Percentiles rank a stretch among this genome's conserved stretches.
Conservation (phyloP, 2,329 filamentous ascomycete genomes). For the Fusarium newnesense region DNA sequence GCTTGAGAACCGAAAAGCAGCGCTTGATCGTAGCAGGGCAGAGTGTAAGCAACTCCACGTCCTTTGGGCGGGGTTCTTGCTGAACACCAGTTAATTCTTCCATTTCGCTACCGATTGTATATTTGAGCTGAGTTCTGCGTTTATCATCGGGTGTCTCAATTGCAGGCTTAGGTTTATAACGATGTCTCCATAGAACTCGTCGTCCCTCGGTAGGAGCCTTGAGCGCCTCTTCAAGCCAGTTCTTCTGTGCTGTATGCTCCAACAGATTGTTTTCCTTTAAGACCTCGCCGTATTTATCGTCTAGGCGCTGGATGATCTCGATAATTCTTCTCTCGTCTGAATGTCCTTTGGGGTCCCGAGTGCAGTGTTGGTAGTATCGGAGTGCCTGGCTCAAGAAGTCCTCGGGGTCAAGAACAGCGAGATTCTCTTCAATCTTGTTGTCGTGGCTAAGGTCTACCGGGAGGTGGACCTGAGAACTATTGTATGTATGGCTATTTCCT, state of each 20-base stretch:
- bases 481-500: rapidly evolving
- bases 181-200: background rate
- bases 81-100: background rate
- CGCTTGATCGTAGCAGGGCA: background rate
- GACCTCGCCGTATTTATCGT: background rate
- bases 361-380: background rate
- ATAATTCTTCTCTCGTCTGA: rapidly evolving
- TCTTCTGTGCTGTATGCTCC: background rate
- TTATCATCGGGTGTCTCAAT: rapidly evolving
- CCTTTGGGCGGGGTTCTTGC: background rate
- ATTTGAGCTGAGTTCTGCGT: background rate
- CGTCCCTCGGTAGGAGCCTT: background rate
- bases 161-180: background rate
- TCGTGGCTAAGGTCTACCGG: background rate
- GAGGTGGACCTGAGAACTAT: background rate
- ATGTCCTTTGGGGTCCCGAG: no score
- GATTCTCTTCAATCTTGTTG: background rate
- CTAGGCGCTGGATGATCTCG: background rate
- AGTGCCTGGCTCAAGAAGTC: background rate
- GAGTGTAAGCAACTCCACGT: background rate
- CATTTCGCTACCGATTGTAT: background rate
- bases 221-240: background rate
- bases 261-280: background rate
- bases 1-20: background rate
- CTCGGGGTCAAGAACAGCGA: background rate